Base-by-base conservation (phyloP, 1,284 basidiomycete species). In the Apiotrichum domesticum region DNA sequence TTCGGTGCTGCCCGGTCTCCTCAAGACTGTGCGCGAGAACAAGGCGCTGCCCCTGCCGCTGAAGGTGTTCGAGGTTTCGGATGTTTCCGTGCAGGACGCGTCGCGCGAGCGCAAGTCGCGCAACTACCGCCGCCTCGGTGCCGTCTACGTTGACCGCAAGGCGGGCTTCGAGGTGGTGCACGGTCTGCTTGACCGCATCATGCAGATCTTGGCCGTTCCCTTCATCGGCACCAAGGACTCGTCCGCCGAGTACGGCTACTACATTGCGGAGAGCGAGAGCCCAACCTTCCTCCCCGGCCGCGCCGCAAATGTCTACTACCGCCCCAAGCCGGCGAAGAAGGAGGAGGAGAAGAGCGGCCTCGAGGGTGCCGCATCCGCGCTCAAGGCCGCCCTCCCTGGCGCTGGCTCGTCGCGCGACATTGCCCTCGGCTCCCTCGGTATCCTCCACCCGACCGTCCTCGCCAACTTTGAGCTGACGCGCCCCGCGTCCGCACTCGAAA, bases 151-250 rank as follows among this genome's bases (percentile, higher is more conserved):
- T 76, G 95, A 96, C 77, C 92, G 90, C 80, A 88, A 87, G 13
- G 96, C 95, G 15, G 91, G 91, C 7, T 99, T 99, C 75, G 96
- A 99, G 79, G 84, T 96, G 62, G 87, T 96, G 9, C 96, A 98
- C 73, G 95, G 95, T 32, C 79, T 98, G 74, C 79, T 99, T 62
- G 94, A 98, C 76, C 82, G 93, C 49, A 81, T 91, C 52, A 98
- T 99, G 95, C 86, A 87, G 72, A 90, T 94, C 81, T 80, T 99
- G 32, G 91, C 92, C 63, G 83, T 98, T 46, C 87, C 90, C 37
- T 83, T 86, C 65, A 87, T 97, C 60, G 77, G 80, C 46, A 82
- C 78, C 58, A 76, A 76, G 35, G 84, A 86, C 63, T 75, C 70
- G 44, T 79, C 83, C 57, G 83, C 82, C 14, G 72, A 79, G 56